phyloP scores from a whole-genome alignment of 805 yeast genomes.

The Dipodascopsis tothii region DNA sequence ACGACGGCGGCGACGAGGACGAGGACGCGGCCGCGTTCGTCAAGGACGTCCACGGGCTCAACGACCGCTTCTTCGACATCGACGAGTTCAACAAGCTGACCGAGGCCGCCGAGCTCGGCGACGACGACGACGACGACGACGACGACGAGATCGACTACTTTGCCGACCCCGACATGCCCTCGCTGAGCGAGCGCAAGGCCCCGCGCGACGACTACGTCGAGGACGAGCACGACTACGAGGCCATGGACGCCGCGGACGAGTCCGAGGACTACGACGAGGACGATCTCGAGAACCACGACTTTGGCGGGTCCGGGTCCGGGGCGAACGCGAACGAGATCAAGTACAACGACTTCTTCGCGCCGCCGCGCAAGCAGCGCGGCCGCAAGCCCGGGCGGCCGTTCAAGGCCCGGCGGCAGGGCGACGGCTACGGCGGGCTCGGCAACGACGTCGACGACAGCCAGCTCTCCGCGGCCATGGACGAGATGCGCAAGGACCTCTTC shows the following conservation, averaged over 20 bases:
- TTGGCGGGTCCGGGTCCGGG: slow-evolving; percentile 7
- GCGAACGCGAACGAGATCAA: slow-evolving; percentile 30
- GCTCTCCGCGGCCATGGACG: slow-evolving; percentile 29
- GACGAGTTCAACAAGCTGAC: slow-evolving; percentile 75
- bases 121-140: slow-evolving; percentile 31
- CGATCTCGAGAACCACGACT: slow-evolving; percentile 35
- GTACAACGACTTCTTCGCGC: slow-evolving; percentile 37
- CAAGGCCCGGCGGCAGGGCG: slow-evolving; percentile 11
- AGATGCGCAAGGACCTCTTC: slow-evolving; percentile 33
- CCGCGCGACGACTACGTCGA: slow-evolving; percentile 24
- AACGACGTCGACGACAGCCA: slow-evolving; percentile 25
- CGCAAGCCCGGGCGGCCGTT: background rate
- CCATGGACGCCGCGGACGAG: slow-evolving; percentile 2
- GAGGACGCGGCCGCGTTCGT: slow-evolving; percentile 26
- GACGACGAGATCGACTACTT: slow-evolving; percentile 42
- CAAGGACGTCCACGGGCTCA: slow-evolving; percentile 57
- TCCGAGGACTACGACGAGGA: slow-evolving; percentile 29
- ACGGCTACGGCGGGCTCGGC: slow-evolving; percentile 25
- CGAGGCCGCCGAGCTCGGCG: slow-evolving; percentile 34
- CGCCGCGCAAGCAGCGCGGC: slow-evolving; percentile 23
- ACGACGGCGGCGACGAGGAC: slow-evolving; percentile 28
- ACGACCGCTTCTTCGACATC: slow-evolving; percentile 77
- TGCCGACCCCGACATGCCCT: slow-evolving; percentile 28
- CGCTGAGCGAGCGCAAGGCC: background rate
- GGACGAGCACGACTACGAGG: slow-evolving; percentile 41